Base-by-base conservation (phyloP, 352 stramenopile species). In the Phytophthora lateralis region DNA sequence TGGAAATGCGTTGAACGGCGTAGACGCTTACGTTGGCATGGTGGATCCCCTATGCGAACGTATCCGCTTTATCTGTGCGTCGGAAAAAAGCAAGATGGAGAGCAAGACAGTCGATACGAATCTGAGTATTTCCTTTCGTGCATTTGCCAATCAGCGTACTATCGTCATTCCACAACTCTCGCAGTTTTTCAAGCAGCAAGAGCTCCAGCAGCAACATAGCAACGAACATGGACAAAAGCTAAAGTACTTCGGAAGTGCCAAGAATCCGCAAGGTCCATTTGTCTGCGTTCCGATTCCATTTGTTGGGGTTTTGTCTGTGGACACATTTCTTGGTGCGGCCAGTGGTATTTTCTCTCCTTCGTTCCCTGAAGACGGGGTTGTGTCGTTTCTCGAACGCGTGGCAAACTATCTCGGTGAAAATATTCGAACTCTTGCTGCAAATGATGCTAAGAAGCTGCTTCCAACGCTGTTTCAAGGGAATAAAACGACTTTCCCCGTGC, bases 201-300 rank as follows among this genome's bases (percentile, higher is more conserved):
- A 49, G 38, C 10, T 38, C 17, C 35, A 75, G 30, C 63, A 78
- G n/a, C 51, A 78, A 4, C 51, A 58, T 45, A 37, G 49, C 7
- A 43, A 5, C 27, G 32, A 52, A 18, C 24, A 60, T 11, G 37
- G 39, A 7, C 54, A 55, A 56, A 63, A 58, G 41, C 56, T 89
- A 8, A 69, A 68, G 37, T 63, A 48, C 26, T 80, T 87, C 29
- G 51, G 72, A 1, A 30, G 32, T 1, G 27, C 15, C 1, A 53
- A 60, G 0, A 27, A 52, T 10, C 50, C 37, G 1, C 75, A 82
- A 4, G 61, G 64, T 1, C 46, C 78, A 0, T 92, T 88, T 47
- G 69, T 91, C 2, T 90, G 76, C 18, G 72, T 91, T 4, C 81
- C 85, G 8, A 88, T 94, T 38, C 83, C 85, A 35, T 93, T 80